Conservation (phyloP, 202 grass and related monocot genomes). For the Hordeum pubiflorum region DNA sequence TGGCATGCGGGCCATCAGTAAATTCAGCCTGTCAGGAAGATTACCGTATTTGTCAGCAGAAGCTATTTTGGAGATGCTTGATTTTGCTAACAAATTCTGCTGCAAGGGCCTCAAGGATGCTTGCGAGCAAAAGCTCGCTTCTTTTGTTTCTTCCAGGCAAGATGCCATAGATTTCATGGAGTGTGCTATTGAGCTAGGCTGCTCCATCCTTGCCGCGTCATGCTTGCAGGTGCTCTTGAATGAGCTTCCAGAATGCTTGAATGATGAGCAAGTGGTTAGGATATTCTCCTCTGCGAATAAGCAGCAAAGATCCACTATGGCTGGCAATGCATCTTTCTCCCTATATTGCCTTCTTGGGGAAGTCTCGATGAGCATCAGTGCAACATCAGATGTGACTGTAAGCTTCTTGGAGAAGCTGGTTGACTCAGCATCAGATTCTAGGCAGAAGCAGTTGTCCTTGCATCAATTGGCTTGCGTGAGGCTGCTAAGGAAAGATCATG, state of each 20-base stretch:
- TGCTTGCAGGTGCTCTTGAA: conserved; percentile 87
- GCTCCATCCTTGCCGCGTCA: conserved; percentile 77
- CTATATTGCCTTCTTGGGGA: conserved; percentile 90
- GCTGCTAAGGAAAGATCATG: conserved; percentile 68
- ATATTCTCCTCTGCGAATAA: conserved; percentile 75
- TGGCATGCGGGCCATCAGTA: conserved; percentile 70
- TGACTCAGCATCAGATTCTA: conserved; percentile 65
- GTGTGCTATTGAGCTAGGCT: conserved; percentile 76
- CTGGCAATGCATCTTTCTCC: conserved; percentile 69
- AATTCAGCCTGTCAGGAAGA: conserved; percentile 72
- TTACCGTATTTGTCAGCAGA: conserved; percentile 73
- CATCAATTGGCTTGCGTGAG: conserved; percentile 75
- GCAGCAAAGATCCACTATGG: conserved; percentile 64
- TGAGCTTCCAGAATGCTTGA: conserved; percentile 81
- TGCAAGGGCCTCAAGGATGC: conserved; percentile 91
- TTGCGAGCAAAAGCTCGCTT: conserved; percentile 82
- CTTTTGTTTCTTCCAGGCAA: conserved; percentile 75
- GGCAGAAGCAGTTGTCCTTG: conserved; percentile 73
- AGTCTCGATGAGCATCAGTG: conserved; percentile 62
- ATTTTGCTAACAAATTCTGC: conserved; percentile 97
- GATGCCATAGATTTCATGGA: conserved; percentile 98
- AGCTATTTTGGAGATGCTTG: conserved; percentile 76
- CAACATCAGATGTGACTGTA: conserved; percentile 62
- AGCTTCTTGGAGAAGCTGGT: conserved; percentile 78
- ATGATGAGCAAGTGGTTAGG: conserved; percentile 73